Base-by-base conservation (phyloP, 2,329 filamentous ascomycete genomes). In the Paracoccidioides lutzii region DNA sequence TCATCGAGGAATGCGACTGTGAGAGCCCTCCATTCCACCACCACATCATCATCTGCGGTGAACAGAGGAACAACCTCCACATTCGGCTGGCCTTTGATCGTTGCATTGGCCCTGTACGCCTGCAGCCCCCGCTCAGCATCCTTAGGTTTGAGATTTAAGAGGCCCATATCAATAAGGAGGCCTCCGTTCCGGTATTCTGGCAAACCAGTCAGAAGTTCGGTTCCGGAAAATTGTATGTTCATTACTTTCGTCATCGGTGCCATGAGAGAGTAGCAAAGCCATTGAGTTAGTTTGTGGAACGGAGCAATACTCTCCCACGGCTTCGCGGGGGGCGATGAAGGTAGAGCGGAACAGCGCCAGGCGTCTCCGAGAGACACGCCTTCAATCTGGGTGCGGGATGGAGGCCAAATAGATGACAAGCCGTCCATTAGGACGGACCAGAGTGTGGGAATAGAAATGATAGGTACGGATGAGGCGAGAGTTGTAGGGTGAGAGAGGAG, bases 131-230 rank as follows among this genome's bases (percentile, higher is more conserved):
- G 81, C 64, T 87, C 78, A 57, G 77, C 72, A 59, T 91, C 87
- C 3, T 79, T 76, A 1, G 78, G 72, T 67, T 91, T 93, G 44
- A 96, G 73, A 0, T 80, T 88, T 58, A 95, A 69, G 3, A 95
- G 80, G 1, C 89, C 90, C 37, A 90, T 83, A 65, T 96, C 82
- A 59, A 96, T 83, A 59, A 96, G 84, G 3, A 96, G 76, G 10
- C 90, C 90, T 45, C 90, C 90, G 63, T 96, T 96, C 57, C 90
- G 82, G 68, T 96, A 96, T 68, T 96, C 90, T 0, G 90, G 90
- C 3, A 96, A 76, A 28, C 89, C 90, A 0, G 90, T 96, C 61
- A 95, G 78, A 5, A 94, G 78, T 59, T 94, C 87, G 1, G 82
- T 81, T 45, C 89, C 88, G 3, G 85, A 83, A 69, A 93, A 93